A percentile compares a stretch with the other conserved stretches of the same genome.
phyloP scores from a whole-genome alignment of 148 eudicot genomes.

The Beta vulgaris region DNA sequence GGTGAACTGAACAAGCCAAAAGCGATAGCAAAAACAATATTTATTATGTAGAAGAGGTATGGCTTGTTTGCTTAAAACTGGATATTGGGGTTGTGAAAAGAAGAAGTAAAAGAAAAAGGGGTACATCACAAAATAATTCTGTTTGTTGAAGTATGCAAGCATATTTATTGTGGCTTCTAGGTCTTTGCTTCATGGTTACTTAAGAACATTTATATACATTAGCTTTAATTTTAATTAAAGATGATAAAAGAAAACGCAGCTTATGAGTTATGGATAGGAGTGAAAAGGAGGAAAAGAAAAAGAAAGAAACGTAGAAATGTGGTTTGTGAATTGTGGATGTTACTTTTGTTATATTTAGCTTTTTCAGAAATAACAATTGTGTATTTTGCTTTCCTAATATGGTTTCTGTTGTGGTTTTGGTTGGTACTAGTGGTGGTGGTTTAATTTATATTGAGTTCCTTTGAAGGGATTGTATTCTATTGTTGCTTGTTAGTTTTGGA shows the following conservation, averaged over 20 bases:
- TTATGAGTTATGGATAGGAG: slow-evolving; percentile 24
- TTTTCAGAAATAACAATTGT: slow-evolving; percentile 26
- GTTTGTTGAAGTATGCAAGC: slow-evolving; percentile 3
- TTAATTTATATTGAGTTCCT: slow-evolving; percentile 53
- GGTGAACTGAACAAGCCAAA: not conserved
- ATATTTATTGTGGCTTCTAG: slow-evolving; percentile 1
- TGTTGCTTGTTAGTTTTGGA: slow-evolving; percentile 4
- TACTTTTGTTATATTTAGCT: slow-evolving; percentile 22
- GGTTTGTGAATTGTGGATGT: slow-evolving; percentile 21
- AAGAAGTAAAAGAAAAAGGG: not conserved
- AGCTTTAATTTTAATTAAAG: not conserved
- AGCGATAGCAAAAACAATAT: not conserved
- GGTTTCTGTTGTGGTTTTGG: slow-evolving; percentile 41
- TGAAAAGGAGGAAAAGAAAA: slow-evolving; percentile 40
- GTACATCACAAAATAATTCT: not conserved
- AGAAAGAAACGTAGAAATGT: slow-evolving; percentile 24
- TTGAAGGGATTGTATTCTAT: slow-evolving; percentile 61
- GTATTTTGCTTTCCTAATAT: slow-evolving; percentile 27
- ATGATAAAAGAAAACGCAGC: not conserved
- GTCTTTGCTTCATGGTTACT: slow-evolving; percentile 28
- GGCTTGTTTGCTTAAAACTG: slow-evolving; percentile 11
- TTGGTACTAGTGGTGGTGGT: slow-evolving; percentile 79
- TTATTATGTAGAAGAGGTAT: slow-evolving; percentile 20
- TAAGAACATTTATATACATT: not conserved
- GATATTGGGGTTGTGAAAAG: not conserved